Percentiles rank a stretch among this genome's conserved stretches.
Conservation (phyloP, 2,329 filamentous ascomycete genomes). For the Nigrospora osmanthi region DNA sequence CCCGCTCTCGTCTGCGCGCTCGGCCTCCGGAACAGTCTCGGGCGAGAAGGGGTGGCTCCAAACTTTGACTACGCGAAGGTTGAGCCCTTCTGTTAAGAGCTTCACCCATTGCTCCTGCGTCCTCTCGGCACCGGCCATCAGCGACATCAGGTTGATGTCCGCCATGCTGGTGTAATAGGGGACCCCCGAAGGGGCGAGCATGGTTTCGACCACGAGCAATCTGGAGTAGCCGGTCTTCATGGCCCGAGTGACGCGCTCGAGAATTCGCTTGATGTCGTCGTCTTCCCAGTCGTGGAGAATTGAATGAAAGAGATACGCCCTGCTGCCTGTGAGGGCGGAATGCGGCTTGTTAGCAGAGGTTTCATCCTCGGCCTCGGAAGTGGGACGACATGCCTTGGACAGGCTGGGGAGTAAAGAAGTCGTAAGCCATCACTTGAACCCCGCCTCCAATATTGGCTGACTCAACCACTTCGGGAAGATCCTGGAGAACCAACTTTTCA, state of each 20-base stretch:
- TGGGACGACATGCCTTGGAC: neutral
- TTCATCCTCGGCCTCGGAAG: no score
- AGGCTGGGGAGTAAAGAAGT: neutral
- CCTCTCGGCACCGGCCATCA: neutral
- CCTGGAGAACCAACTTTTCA: neutral
- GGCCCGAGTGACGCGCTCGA: conserved; percentile 36
- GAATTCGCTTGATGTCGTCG: conserved; percentile 18
- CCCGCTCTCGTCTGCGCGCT: neutral
- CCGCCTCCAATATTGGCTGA: neutral
- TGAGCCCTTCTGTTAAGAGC: neutral
- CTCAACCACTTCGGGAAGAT: neutral
- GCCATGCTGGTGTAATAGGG: neutral
- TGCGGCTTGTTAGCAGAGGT: no score
- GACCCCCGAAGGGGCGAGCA: neutral
- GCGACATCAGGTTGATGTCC: neutral
- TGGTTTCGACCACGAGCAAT: conserved; percentile 24
- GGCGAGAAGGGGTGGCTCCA: neutral
- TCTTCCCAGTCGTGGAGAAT: conserved; percentile 33
- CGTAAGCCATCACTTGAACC: neutral
- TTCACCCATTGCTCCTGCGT: neutral
- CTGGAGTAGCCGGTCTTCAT: conserved; percentile 41
- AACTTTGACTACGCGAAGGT: neutral
- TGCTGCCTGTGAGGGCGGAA: conserved; percentile 11
- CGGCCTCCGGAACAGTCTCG: neutral
- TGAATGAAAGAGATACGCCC: conserved; percentile 21